phyloP scores from a whole-genome alignment of 805 yeast genomes.

The Wickerhamomyces subpelliculosus region DNA sequence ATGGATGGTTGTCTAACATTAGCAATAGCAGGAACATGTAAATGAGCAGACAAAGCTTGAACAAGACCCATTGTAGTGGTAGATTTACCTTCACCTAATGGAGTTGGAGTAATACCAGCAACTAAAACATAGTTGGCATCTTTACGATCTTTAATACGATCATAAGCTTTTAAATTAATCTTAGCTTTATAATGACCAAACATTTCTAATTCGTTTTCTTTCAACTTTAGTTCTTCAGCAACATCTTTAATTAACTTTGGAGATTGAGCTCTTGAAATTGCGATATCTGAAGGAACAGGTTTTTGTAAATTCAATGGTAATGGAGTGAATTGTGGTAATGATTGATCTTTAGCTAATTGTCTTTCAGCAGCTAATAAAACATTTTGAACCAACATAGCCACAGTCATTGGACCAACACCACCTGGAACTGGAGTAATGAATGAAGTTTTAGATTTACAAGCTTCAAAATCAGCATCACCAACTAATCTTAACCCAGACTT shows the following conservation, averaged over 20 bases:
- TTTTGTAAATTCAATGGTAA: slow-evolving; percentile 45
- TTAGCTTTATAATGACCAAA: slow-evolving; percentile 75
- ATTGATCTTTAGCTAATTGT: slow-evolving; percentile 21
- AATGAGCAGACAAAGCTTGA: slow-evolving; percentile 74
- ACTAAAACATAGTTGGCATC: slow-evolving; percentile 72
- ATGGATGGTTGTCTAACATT: slow-evolving; percentile 83
- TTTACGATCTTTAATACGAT: slow-evolving; percentile 50
- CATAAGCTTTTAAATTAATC: slow-evolving; percentile 55
- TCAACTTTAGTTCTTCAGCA: slow-evolving; percentile 63
- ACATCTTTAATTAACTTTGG: slow-evolving; percentile 66
- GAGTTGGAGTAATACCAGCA: slow-evolving; percentile 83
- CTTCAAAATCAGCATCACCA: slow-evolving; percentile 69
- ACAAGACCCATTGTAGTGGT: slow-evolving; percentile 80
- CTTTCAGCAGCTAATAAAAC: slow-evolving; percentile 63
- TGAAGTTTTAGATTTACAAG: slow-evolving; percentile 48
- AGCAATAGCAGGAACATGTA: slow-evolving; percentile 63
- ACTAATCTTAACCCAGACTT: slow-evolving; percentile 68
- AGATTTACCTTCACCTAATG: slow-evolving; percentile 81
- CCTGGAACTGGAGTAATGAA: slow-evolving; percentile 86
- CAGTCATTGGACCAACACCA: slow-evolving; percentile 92
- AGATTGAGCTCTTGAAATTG: slow-evolving; percentile 66
- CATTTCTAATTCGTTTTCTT: slow-evolving; percentile 63
- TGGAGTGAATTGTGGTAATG: slow-evolving; percentile 34
- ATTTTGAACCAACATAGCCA: slow-evolving; percentile 71
- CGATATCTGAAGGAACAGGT: slow-evolving; percentile 80